Base-by-base conservation (phyloP, 495 filamentous ascomycete genomes). In the Neurospora sp. region DNA sequence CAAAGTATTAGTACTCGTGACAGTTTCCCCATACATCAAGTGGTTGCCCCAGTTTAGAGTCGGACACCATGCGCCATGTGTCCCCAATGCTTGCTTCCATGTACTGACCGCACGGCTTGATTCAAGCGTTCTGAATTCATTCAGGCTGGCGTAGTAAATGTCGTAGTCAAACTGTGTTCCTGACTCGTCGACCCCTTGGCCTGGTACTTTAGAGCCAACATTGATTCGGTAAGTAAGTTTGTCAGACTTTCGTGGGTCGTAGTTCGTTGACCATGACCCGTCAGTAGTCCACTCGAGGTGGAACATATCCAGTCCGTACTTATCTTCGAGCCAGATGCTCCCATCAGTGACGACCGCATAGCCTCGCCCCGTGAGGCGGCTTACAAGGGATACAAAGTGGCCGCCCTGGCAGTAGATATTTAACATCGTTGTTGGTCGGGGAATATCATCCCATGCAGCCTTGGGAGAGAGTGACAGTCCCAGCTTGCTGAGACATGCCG, bases 1-100 rank as follows among this genome's bases (percentile, higher is more conserved):
- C n/a, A 98, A 86, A 2, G 94, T 96, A 80, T 93, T 97, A 28
- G 96, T 99, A 81, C 93, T 97, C 19, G 96, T 98, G 48, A 98
- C 85, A 5, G 97, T 93, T 79, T 97, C 93, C 40, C 92, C 95
- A 80, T 98, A 98, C 71, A 99, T 83, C 7, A 98, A 80, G 66
- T 88, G 84, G 15, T 90, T 85, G 7, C 96, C 96, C 85, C 96
- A 98, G 37, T 3, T 86, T 83, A 0, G 89, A 87, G 2, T 87
- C 86, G 62, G 71, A 76, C 76, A 74, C 86, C 84, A 15, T 24
- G 21, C 71, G 87, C 79, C n/a, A 28, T 59, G 4, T 28, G 7
- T 34, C 13, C 28, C 28, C 54, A 66, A 36, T 8, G 54, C 54
- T 19, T 66, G 13, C 54, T 66, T 66, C 28, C 54, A 34, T 15